phyloP scores from a whole-genome alignment of 176 grass and related monocot genomes.

The Rhynchospora breviuscula region DNA sequence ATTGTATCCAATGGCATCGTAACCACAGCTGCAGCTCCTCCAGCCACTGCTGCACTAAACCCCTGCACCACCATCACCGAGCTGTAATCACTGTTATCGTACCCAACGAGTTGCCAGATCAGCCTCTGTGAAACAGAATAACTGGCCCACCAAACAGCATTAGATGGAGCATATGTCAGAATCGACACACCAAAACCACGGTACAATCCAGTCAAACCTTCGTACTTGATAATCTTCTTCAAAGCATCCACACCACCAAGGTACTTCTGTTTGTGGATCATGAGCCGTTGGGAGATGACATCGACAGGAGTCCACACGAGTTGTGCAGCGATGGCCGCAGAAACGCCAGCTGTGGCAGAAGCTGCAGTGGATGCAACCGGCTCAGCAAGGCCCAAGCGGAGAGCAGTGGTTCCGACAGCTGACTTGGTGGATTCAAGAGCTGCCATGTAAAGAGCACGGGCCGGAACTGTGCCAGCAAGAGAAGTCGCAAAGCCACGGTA shows the following conservation, averaged over 20 bases:
- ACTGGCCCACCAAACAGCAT: conserved; percentile 93
- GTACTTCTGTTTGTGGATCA: conserved; percentile 70
- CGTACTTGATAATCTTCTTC: conserved; percentile 57
- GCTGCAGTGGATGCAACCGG: conserved; percentile 56
- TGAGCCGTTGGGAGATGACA: conserved; percentile 88
- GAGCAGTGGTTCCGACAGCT: conserved; percentile 61
- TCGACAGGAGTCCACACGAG: conserved; percentile 93
- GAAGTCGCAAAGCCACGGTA: conserved; percentile 91
- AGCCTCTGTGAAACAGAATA: conserved; percentile 74
- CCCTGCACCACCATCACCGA: conserved; percentile 76
- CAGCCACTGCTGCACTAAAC: conserved; percentile 64
- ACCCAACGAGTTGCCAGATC: conserved; percentile 52
- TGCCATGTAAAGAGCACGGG: conserved; percentile 94
- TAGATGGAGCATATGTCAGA: conserved; percentile 92
- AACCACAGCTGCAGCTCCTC: conserved; percentile 59
- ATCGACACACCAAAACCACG: conserved; percentile 92
- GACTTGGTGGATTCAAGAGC: conserved; percentile 95
- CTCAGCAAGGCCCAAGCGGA: conserved; percentile 60
- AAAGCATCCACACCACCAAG: conserved; percentile 59
- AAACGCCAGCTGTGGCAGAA: conserved; percentile 59
- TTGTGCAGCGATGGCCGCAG: conserved; percentile 79
- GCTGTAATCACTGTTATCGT: conserved; percentile 32
- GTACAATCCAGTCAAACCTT: conserved; percentile 78
- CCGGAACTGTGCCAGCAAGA: conserved; percentile 78
- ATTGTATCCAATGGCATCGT: conserved; percentile 98